These are phyloP conservation scores for Phalaenopsis hybrid DNA, from an alignment of 116 monocot species.

Conservation along the genomic window DNA sequence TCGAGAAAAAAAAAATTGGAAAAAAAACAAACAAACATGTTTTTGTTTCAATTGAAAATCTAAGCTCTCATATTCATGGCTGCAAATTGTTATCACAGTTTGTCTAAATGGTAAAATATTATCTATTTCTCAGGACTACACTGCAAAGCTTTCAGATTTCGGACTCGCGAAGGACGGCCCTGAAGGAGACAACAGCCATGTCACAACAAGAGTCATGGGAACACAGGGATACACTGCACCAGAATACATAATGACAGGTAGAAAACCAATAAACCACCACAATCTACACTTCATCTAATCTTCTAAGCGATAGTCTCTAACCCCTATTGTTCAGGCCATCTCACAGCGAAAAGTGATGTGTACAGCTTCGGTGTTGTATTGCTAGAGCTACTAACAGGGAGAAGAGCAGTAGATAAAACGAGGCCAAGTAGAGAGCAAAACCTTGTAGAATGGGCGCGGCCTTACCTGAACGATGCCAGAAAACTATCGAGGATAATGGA, in stretches of 20 bases:
- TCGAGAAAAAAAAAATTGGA: too few relatives aligned
- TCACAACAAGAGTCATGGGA: constrained; percentile 49
- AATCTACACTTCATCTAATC: neutral
- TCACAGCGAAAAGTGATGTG: constrained; percentile 62
- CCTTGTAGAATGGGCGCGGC: constrained; percentile 79
- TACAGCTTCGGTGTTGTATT: constrained; percentile 64
- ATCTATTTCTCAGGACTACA: constrained; percentile 26
- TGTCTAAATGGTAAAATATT: neutral
- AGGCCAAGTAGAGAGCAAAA: constrained; percentile 69
- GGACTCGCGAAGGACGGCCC: constrained; percentile 49
- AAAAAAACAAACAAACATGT: too few relatives aligned
- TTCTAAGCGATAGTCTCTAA: neutral
- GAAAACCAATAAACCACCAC: neutral
- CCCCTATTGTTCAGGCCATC: constrained; percentile 29
- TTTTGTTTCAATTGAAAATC: neutral
- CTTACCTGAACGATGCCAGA: constrained; percentile 45
- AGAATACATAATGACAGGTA: constrained; percentile 47
- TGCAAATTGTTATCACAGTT: neutral
- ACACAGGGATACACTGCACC: constrained; percentile 45
- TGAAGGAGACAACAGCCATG: constrained; percentile 33
- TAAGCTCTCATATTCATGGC: neutral
- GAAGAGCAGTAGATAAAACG: constrained; percentile 58
- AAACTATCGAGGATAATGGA: constrained; percentile 60
- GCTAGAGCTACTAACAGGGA: constrained; percentile 69
- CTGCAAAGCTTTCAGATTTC: constrained; percentile 48